Conservation (phyloP, 2,329 filamentous ascomycete genomes). For the Rutstroemia sp. region DNA sequence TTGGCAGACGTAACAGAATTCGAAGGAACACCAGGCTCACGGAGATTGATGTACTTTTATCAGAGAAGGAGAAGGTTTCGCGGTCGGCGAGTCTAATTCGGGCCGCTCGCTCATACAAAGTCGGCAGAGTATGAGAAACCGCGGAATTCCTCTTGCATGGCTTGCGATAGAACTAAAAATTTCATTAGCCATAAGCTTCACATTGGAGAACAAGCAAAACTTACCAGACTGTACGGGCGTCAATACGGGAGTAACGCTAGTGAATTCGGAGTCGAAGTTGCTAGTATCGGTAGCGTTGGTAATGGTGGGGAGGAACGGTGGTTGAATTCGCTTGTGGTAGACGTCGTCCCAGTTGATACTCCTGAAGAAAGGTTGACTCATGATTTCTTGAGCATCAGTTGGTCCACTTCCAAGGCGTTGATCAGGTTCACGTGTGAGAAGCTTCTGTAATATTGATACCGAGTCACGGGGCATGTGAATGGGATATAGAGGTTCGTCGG, state of each 20-base stretch:
- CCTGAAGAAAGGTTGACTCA: conserved; percentile 97
- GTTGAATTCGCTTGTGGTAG: conserved; percentile 85
- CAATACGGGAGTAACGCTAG: conserved; percentile 92
- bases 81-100: not conserved
- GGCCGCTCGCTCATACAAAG: conserved; percentile 24
- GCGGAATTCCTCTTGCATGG: conserved; percentile 99
- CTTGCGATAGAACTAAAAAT: conserved; percentile 77
- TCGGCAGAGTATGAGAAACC: conserved; percentile 76
- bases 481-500: conserved; percentile 93
- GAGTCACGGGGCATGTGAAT: conserved; percentile 98
- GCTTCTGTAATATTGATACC: conserved; percentile 94
- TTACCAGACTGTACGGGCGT: conserved; percentile 96
- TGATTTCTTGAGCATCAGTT: conserved; percentile 95
- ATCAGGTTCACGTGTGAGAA: conserved; percentile 91
- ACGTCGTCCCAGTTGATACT: conserved; percentile 99
- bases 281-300: conserved; percentile 95
- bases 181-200: conserved; percentile 4
- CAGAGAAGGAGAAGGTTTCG: not conserved
- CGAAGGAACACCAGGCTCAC: not conserved
- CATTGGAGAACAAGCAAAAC: conserved; percentile 31
- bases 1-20: not conserved
- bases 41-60: not conserved
- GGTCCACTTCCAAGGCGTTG: conserved; percentile 87
- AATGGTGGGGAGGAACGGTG: conserved; percentile 85
- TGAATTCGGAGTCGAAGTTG: conserved; percentile 98